These are phyloP conservation scores for Prunus kanzakura DNA, from an alignment of 306 rosid species.

Conservation along the genomic window DNA sequence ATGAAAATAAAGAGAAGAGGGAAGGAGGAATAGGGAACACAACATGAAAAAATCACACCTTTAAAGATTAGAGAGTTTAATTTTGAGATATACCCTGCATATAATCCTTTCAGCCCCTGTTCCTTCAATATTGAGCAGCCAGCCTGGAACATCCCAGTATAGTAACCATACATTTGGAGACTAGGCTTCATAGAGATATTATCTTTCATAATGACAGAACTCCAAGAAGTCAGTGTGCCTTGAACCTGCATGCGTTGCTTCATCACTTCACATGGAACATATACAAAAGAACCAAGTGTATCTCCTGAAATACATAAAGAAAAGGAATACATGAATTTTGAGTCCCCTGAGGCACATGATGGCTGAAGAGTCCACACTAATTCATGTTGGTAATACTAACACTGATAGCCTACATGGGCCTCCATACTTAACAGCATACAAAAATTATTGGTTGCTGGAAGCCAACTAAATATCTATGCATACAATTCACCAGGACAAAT, in stretches of 20 bases:
- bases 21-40: neutral
- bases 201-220: constrained; percentile 45
- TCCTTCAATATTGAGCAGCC: constrained; percentile 76
- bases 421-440: neutral
- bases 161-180: constrained; percentile 62
- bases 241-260: constrained; percentile 95
- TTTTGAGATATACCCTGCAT: constrained; percentile 66
- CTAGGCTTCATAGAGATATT: constrained; percentile 48
- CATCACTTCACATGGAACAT: constrained; percentile 96
- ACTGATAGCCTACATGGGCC: neutral
- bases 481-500: constrained; percentile 9
- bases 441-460: constrained; percentile 5
- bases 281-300: constrained; percentile 86
- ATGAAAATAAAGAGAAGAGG: neutral
- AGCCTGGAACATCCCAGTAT: constrained; percentile 80
- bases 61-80: neutral
- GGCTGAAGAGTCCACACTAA: constrained; percentile 17
- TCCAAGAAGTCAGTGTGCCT: constrained; percentile 77
- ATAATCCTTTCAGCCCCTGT: constrained; percentile 78
- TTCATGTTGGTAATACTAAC: neutral
- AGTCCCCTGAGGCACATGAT: constrained; percentile 20
- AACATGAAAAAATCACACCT: constrained; percentile 1
- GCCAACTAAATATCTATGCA: neutral
- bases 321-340: constrained; percentile 17
- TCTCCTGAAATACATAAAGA: constrained; percentile 62